phyloP scores from a whole-genome alignment of 2,329 filamentous ascomycete genomes.

The Zelopaecilomyces penicillatus region DNA sequence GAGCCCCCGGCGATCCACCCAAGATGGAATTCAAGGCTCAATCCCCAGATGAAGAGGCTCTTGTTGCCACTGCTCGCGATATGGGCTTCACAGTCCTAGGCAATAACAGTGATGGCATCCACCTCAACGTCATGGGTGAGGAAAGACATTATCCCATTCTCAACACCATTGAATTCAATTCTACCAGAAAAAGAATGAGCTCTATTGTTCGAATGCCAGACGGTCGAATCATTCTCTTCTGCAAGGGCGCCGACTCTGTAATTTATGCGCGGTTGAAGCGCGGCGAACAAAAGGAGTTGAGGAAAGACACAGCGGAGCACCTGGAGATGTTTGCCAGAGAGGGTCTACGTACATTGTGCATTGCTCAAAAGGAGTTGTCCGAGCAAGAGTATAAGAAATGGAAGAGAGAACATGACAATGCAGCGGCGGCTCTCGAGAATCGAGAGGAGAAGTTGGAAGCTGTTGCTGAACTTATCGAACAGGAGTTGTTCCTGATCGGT shows the following conservation, averaged over 20 bases:
- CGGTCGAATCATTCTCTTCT: conserved; percentile 81
- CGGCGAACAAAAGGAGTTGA: conserved; percentile 78
- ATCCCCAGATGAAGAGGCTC: conserved; percentile 89
- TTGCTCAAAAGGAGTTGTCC: conserved; percentile 71
- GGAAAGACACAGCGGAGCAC: conserved; percentile 79
- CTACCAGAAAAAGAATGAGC: conserved; percentile 93
- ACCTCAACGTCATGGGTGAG: conserved; percentile 78
- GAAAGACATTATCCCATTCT: conserved; percentile 80
- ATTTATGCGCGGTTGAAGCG: conserved; percentile 86
- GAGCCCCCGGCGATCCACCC: conserved; percentile 79
- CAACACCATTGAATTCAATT: conserved; percentile 97
- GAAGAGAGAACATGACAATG: conserved; percentile 80
- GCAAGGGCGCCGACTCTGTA: conserved; percentile 94
- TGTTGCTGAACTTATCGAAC: conserved; percentile 84
- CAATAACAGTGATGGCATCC: conserved; percentile 68
- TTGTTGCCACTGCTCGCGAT: conserved; percentile 89
- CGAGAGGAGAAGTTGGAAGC: conserved; percentile 90
- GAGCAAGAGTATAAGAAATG: conserved; percentile 80
- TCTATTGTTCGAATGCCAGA: conserved; percentile 93
- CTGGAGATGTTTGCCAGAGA: conserved; percentile 95
- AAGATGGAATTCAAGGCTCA: conserved; percentile 94
- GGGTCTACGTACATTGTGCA: conserved; percentile 87
- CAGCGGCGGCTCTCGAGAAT: conserved; percentile 72
- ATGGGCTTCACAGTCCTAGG: conserved; percentile 91
- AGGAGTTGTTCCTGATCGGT: conserved; percentile 77